Percentiles rank a stretch among this genome's conserved stretches.
Evolutionary conservation across 257 asterid species (phyloP).

Genomic region (Solanum lycopersicoides): DNA sequence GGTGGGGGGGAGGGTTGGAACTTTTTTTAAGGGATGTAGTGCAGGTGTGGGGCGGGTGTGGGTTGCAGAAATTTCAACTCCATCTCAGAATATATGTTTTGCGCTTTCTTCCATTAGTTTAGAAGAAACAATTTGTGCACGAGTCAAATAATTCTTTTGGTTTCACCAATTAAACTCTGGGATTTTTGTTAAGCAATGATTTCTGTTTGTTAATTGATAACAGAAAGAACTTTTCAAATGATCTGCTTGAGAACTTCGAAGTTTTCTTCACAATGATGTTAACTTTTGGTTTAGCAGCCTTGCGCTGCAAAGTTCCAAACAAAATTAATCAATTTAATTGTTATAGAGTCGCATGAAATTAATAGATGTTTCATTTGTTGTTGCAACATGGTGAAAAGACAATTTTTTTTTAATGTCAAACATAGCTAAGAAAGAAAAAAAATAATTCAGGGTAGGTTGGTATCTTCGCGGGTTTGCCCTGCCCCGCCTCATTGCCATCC

Average conservation of each 20-base stretch:
- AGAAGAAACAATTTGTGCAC: background rate
- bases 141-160: background rate
- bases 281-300: background rate
- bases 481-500: background rate
- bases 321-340: background rate
- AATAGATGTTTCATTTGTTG: background rate
- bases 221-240: background rate
- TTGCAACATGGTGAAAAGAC: constrained; percentile 17
- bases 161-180: background rate
- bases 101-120: background rate
- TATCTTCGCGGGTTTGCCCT: background rate
- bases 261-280: background rate
- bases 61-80: background rate
- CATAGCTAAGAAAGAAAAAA: background rate
- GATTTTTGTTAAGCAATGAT: background rate
- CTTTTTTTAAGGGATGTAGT: background rate
- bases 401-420: background rate
- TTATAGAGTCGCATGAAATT: background rate
- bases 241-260: background rate
- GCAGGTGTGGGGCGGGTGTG: background rate
- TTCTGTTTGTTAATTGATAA: background rate
- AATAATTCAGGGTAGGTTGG: background rate
- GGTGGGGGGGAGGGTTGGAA: background rate
- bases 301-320: background rate
- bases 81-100: background rate